Evolutionary conservation across 768 basidiomycete species (phyloP).

Genomic region (Russula vinacea): DNA sequence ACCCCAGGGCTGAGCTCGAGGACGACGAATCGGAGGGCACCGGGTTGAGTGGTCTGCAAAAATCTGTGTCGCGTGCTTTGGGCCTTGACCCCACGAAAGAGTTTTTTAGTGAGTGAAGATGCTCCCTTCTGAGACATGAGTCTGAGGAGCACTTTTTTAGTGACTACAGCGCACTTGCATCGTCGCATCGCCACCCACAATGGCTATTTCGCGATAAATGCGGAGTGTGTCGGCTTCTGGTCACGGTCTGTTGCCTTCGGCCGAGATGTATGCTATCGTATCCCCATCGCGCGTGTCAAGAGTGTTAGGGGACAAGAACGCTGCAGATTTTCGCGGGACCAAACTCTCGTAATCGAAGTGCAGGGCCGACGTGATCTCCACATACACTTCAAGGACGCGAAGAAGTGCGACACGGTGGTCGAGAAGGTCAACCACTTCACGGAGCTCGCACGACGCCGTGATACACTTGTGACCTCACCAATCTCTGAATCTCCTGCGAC

Average conservation of each 20-base stretch:
- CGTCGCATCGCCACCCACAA: slow-evolving; percentile 16
- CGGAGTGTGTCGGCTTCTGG: slow-evolving; percentile 29
- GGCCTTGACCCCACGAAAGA: slow-evolving; percentile 24
- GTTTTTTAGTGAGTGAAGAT: slow-evolving; percentile 24
- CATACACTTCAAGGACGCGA: slow-evolving; percentile 10
- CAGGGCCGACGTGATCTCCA: slow-evolving; percentile 24
- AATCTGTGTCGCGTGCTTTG: slow-evolving; percentile 16
- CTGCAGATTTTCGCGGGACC: slow-evolving; percentile 15
- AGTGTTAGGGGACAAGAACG: slow-evolving; percentile 1
- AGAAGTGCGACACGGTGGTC: slow-evolving; percentile 20
- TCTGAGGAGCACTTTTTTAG: slow-evolving; percentile 9
- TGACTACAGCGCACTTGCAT: slow-evolving; percentile 18
- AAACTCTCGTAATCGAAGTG: slow-evolving; percentile 14
- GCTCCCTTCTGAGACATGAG: neutral
- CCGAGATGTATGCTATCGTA: slow-evolving; percentile 24
- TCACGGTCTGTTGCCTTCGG: slow-evolving; percentile 23
- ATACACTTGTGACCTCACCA: slow-evolving; percentile 4
- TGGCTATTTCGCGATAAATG: slow-evolving; percentile 24
- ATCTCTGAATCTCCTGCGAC: neutral
- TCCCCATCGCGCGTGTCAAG: slow-evolving; percentile 25
- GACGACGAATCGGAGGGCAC: neutral
- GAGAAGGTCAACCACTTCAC: slow-evolving; percentile 10
- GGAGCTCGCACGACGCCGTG: slow-evolving; percentile 6
- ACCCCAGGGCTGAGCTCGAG: slow-evolving; percentile 12
- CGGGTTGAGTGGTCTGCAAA: slow-evolving; percentile 11